Percentiles rank a stretch among this genome's conserved stretches.
Conservation (phyloP, 2,329 filamentous ascomycete species). For the Fusarium camptoceras region DNA sequence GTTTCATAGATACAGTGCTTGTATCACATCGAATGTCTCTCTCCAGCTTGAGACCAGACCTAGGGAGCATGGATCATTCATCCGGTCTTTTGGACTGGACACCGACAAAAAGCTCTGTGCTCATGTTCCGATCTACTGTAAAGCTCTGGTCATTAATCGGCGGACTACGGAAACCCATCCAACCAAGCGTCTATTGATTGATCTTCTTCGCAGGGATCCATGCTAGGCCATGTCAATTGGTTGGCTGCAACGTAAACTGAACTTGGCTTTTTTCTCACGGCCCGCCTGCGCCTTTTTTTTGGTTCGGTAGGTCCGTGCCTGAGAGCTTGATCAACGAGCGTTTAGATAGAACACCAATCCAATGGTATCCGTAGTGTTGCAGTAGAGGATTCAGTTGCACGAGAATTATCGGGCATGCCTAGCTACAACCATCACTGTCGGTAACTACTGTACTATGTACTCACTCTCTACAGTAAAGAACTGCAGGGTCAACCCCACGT, state of each 20-base stretch:
- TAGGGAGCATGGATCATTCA: not conserved
- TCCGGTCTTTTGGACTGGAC: slow-evolving; percentile 1
- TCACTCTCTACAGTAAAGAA: not conserved
- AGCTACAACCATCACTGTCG: not conserved
- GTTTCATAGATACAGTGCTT: slow-evolving; percentile 2
- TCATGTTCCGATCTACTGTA: not conserved
- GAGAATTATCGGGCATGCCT: not conserved
- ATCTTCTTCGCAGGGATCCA: slow-evolving; percentile 27
- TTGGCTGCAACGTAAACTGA: slow-evolving; percentile 7
- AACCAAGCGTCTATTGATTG: slow-evolving; percentile 32
- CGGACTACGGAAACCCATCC: slow-evolving; percentile 28
- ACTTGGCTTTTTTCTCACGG: not conserved
- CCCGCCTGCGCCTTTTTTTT: slow-evolving; percentile 8
- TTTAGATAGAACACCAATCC: not conserved
- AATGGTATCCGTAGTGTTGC: not conserved
- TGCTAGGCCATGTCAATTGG: not conserved
- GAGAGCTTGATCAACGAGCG: not conserved
- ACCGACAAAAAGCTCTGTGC: not conserved
- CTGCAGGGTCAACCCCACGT: slow-evolving; percentile 21
- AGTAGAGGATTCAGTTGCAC: not conserved
- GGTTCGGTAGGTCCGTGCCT: slow-evolving; percentile 5
- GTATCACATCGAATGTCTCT: slow-evolving; percentile 9
- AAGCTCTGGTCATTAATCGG: slow-evolving; percentile 6
- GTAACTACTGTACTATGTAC: too few species aligned
- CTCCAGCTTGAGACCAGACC: not conserved